These are phyloP conservation scores for Paracamarosporium sp. DNA, from an alignment of 2,329 filamentous ascomycete species.

Conservation along the genomic window DNA sequence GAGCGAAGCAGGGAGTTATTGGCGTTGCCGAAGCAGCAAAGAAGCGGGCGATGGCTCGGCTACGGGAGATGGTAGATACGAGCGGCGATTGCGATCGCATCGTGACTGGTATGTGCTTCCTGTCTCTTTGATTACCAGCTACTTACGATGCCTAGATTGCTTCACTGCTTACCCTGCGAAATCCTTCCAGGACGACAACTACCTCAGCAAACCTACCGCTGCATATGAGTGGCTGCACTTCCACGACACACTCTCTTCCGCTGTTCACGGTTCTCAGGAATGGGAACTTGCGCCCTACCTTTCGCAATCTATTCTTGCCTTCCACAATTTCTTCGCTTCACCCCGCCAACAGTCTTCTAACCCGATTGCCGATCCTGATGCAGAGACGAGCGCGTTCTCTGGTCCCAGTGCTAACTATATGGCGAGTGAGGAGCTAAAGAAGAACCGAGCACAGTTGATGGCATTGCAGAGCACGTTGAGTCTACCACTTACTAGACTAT, in stretches of 20 bases:
- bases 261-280: constrained; percentile 82
- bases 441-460: constrained; percentile 76
- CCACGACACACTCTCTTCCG: constrained; percentile 81
- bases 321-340: constrained; percentile 88
- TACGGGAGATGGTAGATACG: constrained; percentile 79
- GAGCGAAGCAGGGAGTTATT: constrained; percentile 54
- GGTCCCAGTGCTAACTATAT: constrained; percentile 82
- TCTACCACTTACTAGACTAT: constrained; percentile 74
- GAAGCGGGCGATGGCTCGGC: constrained; percentile 72
- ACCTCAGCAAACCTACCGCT: constrained; percentile 83
- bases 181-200: constrained; percentile 90
- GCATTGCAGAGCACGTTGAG: constrained; percentile 75
- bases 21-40: constrained; percentile 77
- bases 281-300: constrained; percentile 93
- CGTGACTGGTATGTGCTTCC: constrained; percentile 59
- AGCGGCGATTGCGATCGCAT: constrained; percentile 81
- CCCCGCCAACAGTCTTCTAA: constrained; percentile 53
- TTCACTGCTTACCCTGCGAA: constrained; percentile 86
- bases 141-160: constrained; percentile 62
- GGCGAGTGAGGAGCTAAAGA: constrained; percentile 80
- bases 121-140: neutral
- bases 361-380: constrained; percentile 48
- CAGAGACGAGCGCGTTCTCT: constrained; percentile 72
- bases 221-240: constrained; percentile 97
- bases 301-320: constrained; percentile 83